Evolutionary conservation across 108 stramenopile genomes (phyloP), one percentile per base, ranked within the genome.

Genomic region (Ochromonas danica): DNA sequence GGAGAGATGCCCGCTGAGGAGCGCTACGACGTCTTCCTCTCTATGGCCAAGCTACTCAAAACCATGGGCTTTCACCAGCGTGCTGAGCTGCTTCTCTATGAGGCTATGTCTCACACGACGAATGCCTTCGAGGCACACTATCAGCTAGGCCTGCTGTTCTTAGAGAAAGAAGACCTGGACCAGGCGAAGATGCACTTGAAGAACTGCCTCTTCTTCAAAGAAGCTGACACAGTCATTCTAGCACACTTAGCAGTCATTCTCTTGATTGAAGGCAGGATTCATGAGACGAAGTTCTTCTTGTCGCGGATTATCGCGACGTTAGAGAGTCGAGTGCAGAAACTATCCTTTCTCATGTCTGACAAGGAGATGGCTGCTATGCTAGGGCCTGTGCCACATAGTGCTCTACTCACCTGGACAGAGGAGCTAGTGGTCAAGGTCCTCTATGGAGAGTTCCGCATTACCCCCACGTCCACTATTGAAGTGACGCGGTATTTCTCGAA

Each of bases 51-150:
- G 31, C 72, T 75, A 36, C 72, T 75, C 45, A 75, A 33, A 41
- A 36, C 31, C n/a, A 75, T 75, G 72, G 72, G 72, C 40, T 75
- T 75, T 33, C 51, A 75, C 40, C 72, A 75, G 38, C 36, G 72
- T 10, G 72, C 72, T 14, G 72, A 75, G 31, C 10, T 75, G 40
- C 40, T 75, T 27, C 31, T 75, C 14, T 75, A 75, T 36, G 72
- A 75, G 38, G 72, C 72, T 6, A 75, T 75, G 72, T 42, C 40
- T 27, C 38, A 75, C 31, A 57, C 72, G 40, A 75, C 36, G 36
- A 41, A 75, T 33, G n/a, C 72, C 3, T 60, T 14, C 36, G 72
- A 75, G 31, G 72, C 72, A 10, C 72, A 75, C 72, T 25, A 35
- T 6, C 72, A 75, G 31, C 72, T 75, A 10, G 72, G 72, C 14